These are phyloP conservation scores for Pseudocercospora pini-densiflorae DNA, from an alignment of 2,329 filamentous ascomycete species.

Conservation along the genomic window DNA sequence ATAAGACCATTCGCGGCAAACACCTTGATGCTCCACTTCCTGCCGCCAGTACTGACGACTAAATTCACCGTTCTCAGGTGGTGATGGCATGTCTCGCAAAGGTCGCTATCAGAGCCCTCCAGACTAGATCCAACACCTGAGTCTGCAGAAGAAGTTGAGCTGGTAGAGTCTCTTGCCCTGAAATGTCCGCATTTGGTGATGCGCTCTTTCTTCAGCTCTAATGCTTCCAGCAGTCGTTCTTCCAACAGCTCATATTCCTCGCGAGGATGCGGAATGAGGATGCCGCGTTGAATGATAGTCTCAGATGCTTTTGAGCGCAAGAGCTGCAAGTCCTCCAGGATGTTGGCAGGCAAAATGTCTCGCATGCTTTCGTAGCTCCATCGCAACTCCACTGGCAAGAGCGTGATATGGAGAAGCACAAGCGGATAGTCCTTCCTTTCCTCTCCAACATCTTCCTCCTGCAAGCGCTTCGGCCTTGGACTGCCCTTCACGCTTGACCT, in stretches of 20 bases:
- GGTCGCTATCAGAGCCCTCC: conserved; percentile 25
- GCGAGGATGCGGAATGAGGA: conserved; percentile 77
- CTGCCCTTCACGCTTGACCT: conserved; percentile 51
- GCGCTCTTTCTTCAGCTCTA: conserved; percentile 72
- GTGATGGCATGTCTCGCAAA: conserved; percentile 42
- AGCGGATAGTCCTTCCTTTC: conserved; percentile 57
- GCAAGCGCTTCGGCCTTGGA: conserved; percentile 49
- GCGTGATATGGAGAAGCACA: conserved; percentile 76
- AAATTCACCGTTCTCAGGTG: conserved; percentile 43
- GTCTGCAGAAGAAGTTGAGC: conserved; percentile 45
- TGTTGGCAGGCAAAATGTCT: conserved; percentile 55
- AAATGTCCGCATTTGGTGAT: conserved; percentile 80
- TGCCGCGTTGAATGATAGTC: conserved; percentile 72
- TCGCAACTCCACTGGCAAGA: conserved; percentile 70
- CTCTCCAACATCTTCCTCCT: conserved; percentile 18
- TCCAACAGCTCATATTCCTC: conserved; percentile 81
- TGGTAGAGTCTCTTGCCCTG: conserved; percentile 63
- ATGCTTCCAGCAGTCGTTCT: conserved; percentile 73
- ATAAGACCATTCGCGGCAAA: conserved; percentile 96
- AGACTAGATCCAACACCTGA: conserved; percentile 38
- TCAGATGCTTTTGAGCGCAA: conserved; percentile 73
- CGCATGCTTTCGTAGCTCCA: conserved; percentile 59
- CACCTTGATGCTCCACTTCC: conserved; percentile 78
- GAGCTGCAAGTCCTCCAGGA: conserved; percentile 66
- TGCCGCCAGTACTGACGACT: conserved; percentile 47